Conservation (phyloP, 2,329 filamentous ascomycete genomes). For the Aspergillus melleus region DNA sequence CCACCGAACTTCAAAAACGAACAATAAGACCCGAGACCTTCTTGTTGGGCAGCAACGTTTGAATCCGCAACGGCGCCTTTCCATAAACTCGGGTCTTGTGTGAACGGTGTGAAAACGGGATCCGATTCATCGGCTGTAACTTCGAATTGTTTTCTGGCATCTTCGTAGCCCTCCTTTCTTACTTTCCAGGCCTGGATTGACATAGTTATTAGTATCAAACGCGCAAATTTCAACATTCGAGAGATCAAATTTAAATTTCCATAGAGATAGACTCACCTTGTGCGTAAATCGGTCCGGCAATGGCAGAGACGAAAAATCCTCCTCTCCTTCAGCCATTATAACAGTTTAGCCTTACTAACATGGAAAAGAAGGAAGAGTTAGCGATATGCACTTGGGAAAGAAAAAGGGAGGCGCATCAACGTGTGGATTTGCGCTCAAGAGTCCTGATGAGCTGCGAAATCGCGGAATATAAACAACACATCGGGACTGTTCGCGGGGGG, state of each 20-base stretch:
- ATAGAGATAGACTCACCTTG: conserved; percentile 34
- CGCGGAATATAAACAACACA: not conserved
- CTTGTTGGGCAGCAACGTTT: conserved; percentile 95
- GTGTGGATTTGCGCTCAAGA: not conserved
- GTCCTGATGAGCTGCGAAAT: not conserved
- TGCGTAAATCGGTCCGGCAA: conserved; percentile 45
- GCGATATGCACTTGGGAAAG: not conserved
- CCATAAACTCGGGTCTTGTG: conserved; percentile 82
- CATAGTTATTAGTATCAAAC: conserved; percentile 19
- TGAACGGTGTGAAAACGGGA: conserved; percentile 81
- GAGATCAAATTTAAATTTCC: not conserved
- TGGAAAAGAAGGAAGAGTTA: conserved; percentile 3
- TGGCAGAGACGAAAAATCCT: conserved; percentile 46
- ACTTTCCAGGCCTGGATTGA: conserved; percentile 82
- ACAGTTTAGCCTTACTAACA: conserved; percentile 14
- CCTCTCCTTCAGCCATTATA: conserved; percentile 44
- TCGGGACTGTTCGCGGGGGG: not conserved
- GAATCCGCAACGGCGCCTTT: conserved; percentile 91
- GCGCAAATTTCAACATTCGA: not conserved
- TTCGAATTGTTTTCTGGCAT: conserved; percentile 83
- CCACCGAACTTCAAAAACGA: conserved; percentile 92
- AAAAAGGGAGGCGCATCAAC: not conserved
- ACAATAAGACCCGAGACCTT: conserved; percentile 83
- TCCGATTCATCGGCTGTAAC: conserved; percentile 80
- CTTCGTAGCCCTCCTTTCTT: conserved; percentile 91